These are phyloP conservation scores for Diaporthe vexans DNA, from an alignment of 2,329 filamentous ascomycete genomes.

Conservation along the genomic window DNA sequence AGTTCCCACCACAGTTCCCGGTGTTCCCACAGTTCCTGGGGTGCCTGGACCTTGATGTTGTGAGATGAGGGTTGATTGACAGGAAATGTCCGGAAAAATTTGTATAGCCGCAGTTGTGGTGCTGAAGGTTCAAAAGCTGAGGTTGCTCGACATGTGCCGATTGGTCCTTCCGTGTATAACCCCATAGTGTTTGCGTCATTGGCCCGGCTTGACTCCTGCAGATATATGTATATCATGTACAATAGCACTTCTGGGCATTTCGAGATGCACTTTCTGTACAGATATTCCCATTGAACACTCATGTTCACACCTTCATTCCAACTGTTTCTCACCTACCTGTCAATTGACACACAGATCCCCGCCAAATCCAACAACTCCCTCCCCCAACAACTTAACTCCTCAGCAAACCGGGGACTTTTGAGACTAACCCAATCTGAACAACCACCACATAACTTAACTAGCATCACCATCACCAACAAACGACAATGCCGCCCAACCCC, in stretches of 20 bases:
- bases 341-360: not conserved
- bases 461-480: not conserved
- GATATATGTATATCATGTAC: not conserved
- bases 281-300: too few relatives aligned
- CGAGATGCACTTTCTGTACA: not conserved
- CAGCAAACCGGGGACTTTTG: not conserved
- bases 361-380: not conserved
- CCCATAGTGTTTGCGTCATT: constrained; percentile 6
- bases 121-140: not conserved
- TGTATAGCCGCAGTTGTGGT: not conserved
- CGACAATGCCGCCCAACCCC: constrained; percentile 15
- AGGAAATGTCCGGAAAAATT: not conserved
- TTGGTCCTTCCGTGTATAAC: constrained; percentile 15
- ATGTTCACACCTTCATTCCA: too few relatives aligned
- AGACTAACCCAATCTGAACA: not conserved
- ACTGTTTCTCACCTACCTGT: too few relatives aligned
- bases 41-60: not conserved
- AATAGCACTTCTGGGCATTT: not conserved
- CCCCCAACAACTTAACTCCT: not conserved
- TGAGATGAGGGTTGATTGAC: not conserved
- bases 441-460: not conserved
- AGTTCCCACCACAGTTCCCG: too few relatives aligned
- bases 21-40: too few relatives aligned
- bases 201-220: not conserved
- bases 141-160: constrained; percentile 9